Percentiles rank a stretch among this genome's conserved stretches.
These are phyloP conservation scores for Ustilago shanxiensis DNA, from an alignment of 1,284 basidiomycete genomes.

Conservation along the genomic window DNA sequence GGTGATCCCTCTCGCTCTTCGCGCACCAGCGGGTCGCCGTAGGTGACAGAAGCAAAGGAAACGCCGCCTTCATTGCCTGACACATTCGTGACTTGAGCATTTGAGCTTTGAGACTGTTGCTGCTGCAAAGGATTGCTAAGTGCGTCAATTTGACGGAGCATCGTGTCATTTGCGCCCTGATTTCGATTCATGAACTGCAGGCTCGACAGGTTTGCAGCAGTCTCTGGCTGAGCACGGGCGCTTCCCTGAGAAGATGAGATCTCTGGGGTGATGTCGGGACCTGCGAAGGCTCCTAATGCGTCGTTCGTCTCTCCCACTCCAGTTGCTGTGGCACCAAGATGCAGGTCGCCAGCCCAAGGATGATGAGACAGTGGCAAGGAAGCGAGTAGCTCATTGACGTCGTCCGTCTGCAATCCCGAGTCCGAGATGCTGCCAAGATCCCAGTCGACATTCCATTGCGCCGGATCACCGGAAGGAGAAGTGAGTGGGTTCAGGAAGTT, in stretches of 20 bases:
- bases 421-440: conserved; percentile 43
- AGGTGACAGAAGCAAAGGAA: conserved; percentile 34
- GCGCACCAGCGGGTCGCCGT: conserved; percentile 33
- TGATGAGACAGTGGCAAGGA: conserved; percentile 52
- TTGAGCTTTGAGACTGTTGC: not conserved
- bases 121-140: conserved; percentile 10
- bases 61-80: conserved; percentile 24
- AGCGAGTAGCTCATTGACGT: conserved; percentile 34
- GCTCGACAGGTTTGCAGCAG: not conserved
- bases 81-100: not conserved
- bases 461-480: conserved; percentile 5
- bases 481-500: conserved; percentile 38
- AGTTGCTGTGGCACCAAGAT: conserved; percentile 25
- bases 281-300: conserved; percentile 1
- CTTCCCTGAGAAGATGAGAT: conserved; percentile 3
- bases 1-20: conserved; percentile 40
- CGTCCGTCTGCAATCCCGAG: conserved; percentile 25
- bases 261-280: not conserved
- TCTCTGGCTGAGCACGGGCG: not conserved
- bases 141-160: conserved; percentile 25
- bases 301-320: not conserved
- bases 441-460: conserved; percentile 48
- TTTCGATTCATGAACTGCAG: conserved; percentile 4
- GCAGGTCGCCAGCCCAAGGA: conserved; percentile 55
- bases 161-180: conserved; percentile 13